Conservation (phyloP, 73 alveolate genomes). For the Urostyla sp. region DNA sequence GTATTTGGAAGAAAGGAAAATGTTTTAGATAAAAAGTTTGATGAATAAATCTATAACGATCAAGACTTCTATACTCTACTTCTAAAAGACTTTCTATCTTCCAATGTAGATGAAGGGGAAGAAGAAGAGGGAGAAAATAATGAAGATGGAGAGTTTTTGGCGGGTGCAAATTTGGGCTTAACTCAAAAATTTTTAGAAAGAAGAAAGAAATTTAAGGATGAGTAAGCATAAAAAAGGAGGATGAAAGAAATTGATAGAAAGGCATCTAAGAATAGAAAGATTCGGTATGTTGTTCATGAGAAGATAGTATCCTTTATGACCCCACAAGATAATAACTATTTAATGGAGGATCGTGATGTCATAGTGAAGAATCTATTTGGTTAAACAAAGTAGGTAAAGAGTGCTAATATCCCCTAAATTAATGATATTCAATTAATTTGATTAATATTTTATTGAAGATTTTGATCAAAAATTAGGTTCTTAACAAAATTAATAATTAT, state of each 20-base stretch:
- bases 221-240: conserved; percentile 57
- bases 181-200: conserved; percentile 82
- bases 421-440: too few species aligned
- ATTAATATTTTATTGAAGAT: too few species aligned
- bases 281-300: conserved; percentile 89
- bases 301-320: conserved; percentile 91
- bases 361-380: conserved; percentile 61
- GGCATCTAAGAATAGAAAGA: conserved; percentile 91
- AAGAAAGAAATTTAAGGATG: conserved; percentile 67
- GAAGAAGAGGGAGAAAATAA: conserved; percentile 53
- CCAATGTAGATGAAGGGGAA: conserved; percentile 63
- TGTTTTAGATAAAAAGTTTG: conserved; percentile 79
- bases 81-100: conserved; percentile 81
- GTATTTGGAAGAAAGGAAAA: conserved; percentile 77
- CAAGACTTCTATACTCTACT: conserved; percentile 81
- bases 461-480: too few species aligned
- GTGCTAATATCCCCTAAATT: too few species aligned
- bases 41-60: conserved; percentile 83
- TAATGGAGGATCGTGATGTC: conserved; percentile 72
- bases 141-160: conserved; percentile 47
- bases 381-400: too few species aligned
- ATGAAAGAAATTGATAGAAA: conserved; percentile 86
- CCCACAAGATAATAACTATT: conserved; percentile 71
- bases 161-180: conserved; percentile 73
- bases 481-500: too few species aligned